These are phyloP conservation scores for Penicillium pancosmium DNA, from an alignment of 495 filamentous ascomycete genomes.

Conservation along the genomic window DNA sequence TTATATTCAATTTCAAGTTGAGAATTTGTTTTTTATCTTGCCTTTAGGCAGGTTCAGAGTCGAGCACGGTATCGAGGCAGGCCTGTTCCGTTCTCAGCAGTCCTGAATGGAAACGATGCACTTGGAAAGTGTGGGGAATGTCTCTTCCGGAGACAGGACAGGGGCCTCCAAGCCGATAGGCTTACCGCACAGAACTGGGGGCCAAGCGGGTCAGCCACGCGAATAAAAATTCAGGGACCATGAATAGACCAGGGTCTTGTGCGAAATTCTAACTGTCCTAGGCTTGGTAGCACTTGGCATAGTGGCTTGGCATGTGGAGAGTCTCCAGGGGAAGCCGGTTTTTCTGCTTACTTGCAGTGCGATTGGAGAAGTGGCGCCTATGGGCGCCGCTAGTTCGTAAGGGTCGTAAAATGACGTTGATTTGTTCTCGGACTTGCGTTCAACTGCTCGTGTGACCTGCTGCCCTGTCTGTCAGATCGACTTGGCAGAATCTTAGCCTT, in stretches of 20 bases:
- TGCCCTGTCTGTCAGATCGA: constrained; percentile 4
- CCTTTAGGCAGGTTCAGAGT: too few species aligned
- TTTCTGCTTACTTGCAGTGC: constrained; percentile 2
- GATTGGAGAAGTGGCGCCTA: neutral
- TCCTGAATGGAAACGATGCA: too few species aligned
- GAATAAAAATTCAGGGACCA: neutral
- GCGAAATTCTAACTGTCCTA: neutral
- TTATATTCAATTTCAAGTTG: too few species aligned
- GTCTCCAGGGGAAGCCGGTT: neutral
- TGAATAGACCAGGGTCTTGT: neutral
- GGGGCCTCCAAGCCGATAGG: neutral
- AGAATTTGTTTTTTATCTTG: too few species aligned
- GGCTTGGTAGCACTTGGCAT: neutral
- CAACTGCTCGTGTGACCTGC: neutral
- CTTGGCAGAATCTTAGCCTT: constrained; percentile 4
- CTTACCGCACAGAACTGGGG: neutral
- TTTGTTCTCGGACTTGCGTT: neutral
- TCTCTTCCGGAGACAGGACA: neutral
- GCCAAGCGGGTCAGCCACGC: neutral
- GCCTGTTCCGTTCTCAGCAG: too few species aligned
- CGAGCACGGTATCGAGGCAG: too few species aligned
- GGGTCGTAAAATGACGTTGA: neutral
- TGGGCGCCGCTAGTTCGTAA: too few species aligned
- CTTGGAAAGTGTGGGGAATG: neutral
- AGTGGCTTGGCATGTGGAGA: neutral